Base-by-base conservation (phyloP, 345 rosid species). In the Arabidopsis suecica region DNA sequence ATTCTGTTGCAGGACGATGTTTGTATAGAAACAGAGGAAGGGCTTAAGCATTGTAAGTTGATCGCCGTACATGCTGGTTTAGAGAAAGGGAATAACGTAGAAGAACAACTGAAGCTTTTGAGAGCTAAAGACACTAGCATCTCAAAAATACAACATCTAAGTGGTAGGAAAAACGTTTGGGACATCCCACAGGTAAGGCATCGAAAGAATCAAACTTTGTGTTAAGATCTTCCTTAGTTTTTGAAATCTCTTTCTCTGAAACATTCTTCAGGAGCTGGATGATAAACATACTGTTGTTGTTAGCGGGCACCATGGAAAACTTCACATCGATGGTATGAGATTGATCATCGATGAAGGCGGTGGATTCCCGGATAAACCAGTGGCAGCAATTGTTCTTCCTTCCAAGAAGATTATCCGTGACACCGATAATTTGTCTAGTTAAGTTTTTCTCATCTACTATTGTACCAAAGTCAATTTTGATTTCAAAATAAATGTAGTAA, bases 271-370 rank as follows among this genome's bases (percentile, higher is more conserved):
- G 70, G 59, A 73, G 34, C 78, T 69, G 62, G 72, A 69, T 71
- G 78, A 76, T 68, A 83, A 84, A 18, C 70, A 86, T 9, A 86
- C 88, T 5, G 66, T 89, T 78, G 69, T 94, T 50, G 88, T 88
- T 10, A 94, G 98, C 18, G 96, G 97, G 0, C 91, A 88, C 87
- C 97, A 90, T 25, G 96, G 86, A 47, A 88, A 87, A 74, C 97
- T 94, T 76, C 88, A 86, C 36, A 78, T 94, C 7, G 91, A 91
- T 58, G 96, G 89, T 42, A 78, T 88, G 74, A 84, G 98, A 78
- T 67, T 94, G 84, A 82, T 90, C 65, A 86, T 94, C 14, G 97
- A 94, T 54, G 96, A 94, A 86, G 88, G 93, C 1, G 97, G 98
- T 0, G 97, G 95, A 57, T 64, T 72, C 18, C 87, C 81, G 38